Evolutionary conservation across 768 basidiomycete species (phyloP), one percentile per base, ranked within the genome.

Genomic region (Serpula lacrymans): DNA sequence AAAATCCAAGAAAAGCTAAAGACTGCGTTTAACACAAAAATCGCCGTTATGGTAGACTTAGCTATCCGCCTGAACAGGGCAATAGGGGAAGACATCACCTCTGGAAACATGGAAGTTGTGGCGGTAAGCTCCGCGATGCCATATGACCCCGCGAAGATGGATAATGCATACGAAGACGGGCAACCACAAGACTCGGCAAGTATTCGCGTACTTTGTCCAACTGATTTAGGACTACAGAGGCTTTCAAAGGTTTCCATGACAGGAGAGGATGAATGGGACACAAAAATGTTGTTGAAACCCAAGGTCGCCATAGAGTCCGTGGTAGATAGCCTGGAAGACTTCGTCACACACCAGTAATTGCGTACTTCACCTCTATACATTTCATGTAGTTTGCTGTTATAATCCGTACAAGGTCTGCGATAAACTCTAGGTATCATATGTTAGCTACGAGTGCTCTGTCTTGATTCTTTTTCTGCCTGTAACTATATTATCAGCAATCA

Each of bases 1-100:
- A 54, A 59, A 11, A 53, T 76, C 4, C 62, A 65, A 14, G 63
- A 68, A 3, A 59, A 63, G 6, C 58, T 80, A 35, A 56, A 60
- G 6, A 51, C 60, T 4, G 66, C 64, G 20, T 81, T 80, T 47
- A 58, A 61, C 1, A 68, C 65, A 0, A 67, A 68, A 11, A 60
- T 81, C 18, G 50, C 53, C 12, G 52, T 62, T 10, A 61, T 81
- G 25, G 67, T 73, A 25, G 63, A 67, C 16, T 53, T 67, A 5
- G 74, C 78, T 2, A 61, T 74, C 42, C 64, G 64, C 6, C 57
- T 82, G 42, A 78, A 78, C 41, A 60, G 60, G 48, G 57, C 62
- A 21, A 39, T 62, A 2, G 47, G 55, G 7, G 56, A 58, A 28
- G 60, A 62, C 10, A 49, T 53, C 13, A 64, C 58, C 1, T 64